Evolutionary conservation across 169 alveolate genomes (phyloP), one percentile per base, ranked within the genome.

Genomic region (Plasmodium cynomolgi): DNA sequence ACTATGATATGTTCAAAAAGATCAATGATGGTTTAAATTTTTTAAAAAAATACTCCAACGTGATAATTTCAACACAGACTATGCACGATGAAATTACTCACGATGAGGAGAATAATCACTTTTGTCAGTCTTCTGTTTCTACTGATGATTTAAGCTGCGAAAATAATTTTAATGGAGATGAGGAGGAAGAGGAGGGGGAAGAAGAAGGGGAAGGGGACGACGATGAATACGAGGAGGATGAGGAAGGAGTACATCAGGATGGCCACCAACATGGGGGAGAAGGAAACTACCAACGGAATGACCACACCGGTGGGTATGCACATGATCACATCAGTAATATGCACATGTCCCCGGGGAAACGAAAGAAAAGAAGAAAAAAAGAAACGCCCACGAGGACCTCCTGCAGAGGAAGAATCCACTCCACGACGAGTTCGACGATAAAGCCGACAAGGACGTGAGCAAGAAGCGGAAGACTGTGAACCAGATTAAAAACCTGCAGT

Each of bases 381-480:
- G 41, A 54, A 56, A 72, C 71, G 50, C 39, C 26, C 39, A 88
- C 23, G 92, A 91, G 54, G 90, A 33, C 26, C 77, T 26, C 23
- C 56, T 62, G 80, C 29, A 71, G 37, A 81, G 47, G 56, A 91
- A 68, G 29, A 72, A 81, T 11, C 56, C 26, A n/a, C 1, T 54
- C 29, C 7, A n/a, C 1, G 77, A 68, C 1, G 37, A 17, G 41
- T 5, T 68, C 54, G 74, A 86, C 29, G 85, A 86, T 23, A 23
- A 75, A 3, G 54, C 23, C 34, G 82, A 91, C 74, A 80, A 91
- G 83, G 94, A 88, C 8, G 15, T 31, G 3, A 80, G 20, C 37
- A 91, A 91, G 83, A 91, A 91, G 83, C 72, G 95, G 54, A 91
- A 91, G 50, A 91, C 95, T 1, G 44, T 91, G 0, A 91, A 71